Conservation (phyloP, 176 grass and related monocot genomes). For the Microstegium vimineum region DNA sequence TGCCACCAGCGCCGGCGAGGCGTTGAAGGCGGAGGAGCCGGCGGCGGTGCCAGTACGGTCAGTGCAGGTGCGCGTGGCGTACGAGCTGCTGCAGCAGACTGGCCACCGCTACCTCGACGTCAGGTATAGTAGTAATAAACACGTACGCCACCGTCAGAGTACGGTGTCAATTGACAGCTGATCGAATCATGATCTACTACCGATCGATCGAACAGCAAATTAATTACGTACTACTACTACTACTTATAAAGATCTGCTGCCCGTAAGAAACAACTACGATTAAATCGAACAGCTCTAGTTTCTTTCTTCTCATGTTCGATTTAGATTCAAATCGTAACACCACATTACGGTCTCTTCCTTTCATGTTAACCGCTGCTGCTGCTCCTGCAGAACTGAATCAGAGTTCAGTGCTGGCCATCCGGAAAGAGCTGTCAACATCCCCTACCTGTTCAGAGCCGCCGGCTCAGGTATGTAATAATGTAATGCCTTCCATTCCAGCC, state of each 20-base stretch:
- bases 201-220: too few species aligned
- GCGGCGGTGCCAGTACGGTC: conserved; percentile 37
- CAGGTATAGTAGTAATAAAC: conserved; percentile 41
- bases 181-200: too few species aligned
- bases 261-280: too few species aligned
- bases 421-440: conserved; percentile 61
- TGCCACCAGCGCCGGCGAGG: background rate
- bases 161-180: background rate
- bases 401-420: conserved; percentile 67
- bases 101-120: conserved; percentile 83
- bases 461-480: conserved; percentile 84
- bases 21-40: background rate
- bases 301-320: too few species aligned
- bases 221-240: too few species aligned
- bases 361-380: background rate
- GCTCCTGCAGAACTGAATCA: conserved; percentile 42
- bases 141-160: background rate
- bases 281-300: too few species aligned
- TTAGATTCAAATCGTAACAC: too few species aligned
- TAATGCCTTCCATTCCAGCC: background rate
- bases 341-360: too few species aligned
- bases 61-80: conserved; percentile 74
- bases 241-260: too few species aligned
- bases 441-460: conserved; percentile 64
- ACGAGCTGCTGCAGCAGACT: conserved; percentile 74